These are phyloP conservation scores for Albizia julibrissin DNA, from an alignment of 306 rosid genomes.

Conservation along the genomic window DNA sequence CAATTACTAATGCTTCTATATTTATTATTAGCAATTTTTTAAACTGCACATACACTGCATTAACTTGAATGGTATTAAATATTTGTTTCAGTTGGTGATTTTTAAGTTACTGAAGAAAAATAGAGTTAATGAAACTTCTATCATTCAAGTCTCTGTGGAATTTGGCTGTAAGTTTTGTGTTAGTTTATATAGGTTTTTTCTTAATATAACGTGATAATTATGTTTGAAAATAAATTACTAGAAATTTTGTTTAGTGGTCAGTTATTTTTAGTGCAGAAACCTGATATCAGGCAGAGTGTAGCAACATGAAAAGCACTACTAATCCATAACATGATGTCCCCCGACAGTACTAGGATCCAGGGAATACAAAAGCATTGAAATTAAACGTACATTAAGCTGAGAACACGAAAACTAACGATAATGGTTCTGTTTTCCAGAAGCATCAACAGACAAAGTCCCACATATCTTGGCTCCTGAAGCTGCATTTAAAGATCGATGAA, in stretches of 20 bases:
- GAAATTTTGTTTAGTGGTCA: too few species aligned
- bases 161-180: too few species aligned
- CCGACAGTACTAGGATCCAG: not conserved
- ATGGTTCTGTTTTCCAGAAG: not conserved
- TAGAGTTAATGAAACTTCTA: too few species aligned
- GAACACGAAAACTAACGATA: not conserved
- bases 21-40: not conserved
- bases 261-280: not conserved
- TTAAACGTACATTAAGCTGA: not conserved
- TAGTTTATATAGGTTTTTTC: too few species aligned
- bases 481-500: not conserved
- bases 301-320: not conserved
- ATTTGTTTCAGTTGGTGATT: too few species aligned
- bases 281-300: not conserved
- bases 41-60: too few species aligned
- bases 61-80: too few species aligned
- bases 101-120: too few species aligned
- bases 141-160: too few species aligned
- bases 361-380: not conserved
- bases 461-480: not conserved
- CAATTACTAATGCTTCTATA: not conserved
- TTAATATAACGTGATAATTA: too few species aligned
- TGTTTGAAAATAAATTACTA: too few species aligned
- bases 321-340: not conserved
- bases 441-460: not conserved